Percentiles rank a stretch among this genome's conserved stretches.
phyloP scores from a whole-genome alignment of 306 rosid species.

The Cucurbita maxima region DNA sequence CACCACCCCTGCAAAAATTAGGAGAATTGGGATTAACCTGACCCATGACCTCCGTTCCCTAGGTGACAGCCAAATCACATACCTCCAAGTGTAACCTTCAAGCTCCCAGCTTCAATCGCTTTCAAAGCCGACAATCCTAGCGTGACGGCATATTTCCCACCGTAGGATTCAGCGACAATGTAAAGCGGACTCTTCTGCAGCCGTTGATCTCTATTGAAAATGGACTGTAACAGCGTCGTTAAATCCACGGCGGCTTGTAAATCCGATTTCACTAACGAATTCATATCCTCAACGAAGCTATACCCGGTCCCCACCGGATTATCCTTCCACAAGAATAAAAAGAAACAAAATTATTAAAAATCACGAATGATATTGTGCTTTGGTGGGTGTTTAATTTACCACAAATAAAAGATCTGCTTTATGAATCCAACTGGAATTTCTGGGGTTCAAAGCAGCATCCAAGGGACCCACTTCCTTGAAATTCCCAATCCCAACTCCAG shows the following conservation, averaged over 20 bases:
- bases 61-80: neutral
- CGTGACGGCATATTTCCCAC: slow-evolving; percentile 83
- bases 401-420: slow-evolving; percentile 10
- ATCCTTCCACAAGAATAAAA: slow-evolving; percentile 32
- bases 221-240: slow-evolving; percentile 38
- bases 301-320: slow-evolving; percentile 92
- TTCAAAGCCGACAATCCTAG: slow-evolving; percentile 45
- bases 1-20: slow-evolving; percentile 53
- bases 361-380: too few relatives aligned
- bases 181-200: slow-evolving; percentile 74
- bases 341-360: neutral
- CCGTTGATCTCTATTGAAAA: slow-evolving; percentile 42
- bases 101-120: slow-evolving; percentile 43
- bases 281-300: slow-evolving; percentile 57
- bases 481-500: slow-evolving; percentile 13
- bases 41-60: neutral
- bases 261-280: slow-evolving; percentile 55
- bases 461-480: slow-evolving; percentile 11
- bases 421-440: slow-evolving; percentile 12
- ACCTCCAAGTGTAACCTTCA: slow-evolving; percentile 80
- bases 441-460: slow-evolving; percentile 3
- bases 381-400: neutral
- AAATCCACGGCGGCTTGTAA: slow-evolving; percentile 64
- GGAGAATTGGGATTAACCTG: neutral
- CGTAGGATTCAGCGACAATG: slow-evolving; percentile 88